phyloP scores from a whole-genome alignment of 2,329 filamentous ascomycete genomes.

The Monosporascus sp. region DNA sequence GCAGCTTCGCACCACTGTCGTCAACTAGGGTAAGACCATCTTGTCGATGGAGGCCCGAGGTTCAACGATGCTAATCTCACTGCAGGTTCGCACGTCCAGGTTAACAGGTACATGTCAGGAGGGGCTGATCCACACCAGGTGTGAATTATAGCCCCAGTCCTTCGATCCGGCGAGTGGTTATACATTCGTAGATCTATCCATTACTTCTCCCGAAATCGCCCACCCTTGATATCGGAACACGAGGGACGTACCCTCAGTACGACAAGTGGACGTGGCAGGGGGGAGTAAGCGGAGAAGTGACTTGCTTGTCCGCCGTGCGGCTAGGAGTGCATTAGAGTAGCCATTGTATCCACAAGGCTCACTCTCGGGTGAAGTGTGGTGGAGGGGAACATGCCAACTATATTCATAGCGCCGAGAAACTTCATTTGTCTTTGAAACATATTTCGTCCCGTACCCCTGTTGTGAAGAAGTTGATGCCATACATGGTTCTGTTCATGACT shows the following conservation, averaged over 20 bases:
- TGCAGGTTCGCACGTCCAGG: not conserved
- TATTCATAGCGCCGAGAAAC: not conserved
- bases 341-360: not conserved
- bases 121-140: not conserved
- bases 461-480: no score
- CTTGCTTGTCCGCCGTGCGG: not conserved
- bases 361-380: not conserved
- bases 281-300: not conserved
- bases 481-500: no score
- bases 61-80: not conserved
- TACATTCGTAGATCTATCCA: not conserved
- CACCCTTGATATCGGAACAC: not conserved
- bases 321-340: not conserved
- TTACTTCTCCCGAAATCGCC: not conserved
- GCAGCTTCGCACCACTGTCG: not conserved
- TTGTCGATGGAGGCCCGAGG: no score
- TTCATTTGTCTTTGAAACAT: not conserved
- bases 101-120: not conserved
- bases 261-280: not conserved
- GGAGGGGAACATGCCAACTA: not conserved
- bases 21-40: not conserved
- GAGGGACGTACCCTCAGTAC: not conserved
- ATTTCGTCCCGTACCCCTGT: no score
- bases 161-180: not conserved
- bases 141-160: not conserved